A percentile compares a stretch with the other conserved stretches of the same genome.
Evolutionary conservation across 2,329 filamentous ascomycete species (phyloP).

Genomic region (Exserohilum rostratum): DNA sequence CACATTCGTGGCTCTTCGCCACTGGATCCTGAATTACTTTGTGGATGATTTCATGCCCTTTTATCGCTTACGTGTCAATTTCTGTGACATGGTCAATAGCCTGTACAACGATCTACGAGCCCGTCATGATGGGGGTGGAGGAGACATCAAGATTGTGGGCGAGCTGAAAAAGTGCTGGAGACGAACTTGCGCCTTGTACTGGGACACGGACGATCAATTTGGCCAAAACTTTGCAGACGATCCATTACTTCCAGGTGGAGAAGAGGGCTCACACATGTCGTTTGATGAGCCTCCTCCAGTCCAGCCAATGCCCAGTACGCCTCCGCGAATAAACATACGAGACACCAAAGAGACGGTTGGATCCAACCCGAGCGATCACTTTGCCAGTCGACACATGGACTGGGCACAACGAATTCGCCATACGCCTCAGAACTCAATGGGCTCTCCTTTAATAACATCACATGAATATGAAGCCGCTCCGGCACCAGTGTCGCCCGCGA

Average conservation of each 20-base stretch:
- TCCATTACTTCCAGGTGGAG: slow-evolving; percentile 77
- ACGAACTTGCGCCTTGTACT: slow-evolving; percentile 85
- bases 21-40: slow-evolving; percentile 99
- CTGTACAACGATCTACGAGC: slow-evolving; percentile 60
- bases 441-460: slow-evolving; percentile 42
- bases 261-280: slow-evolving; percentile 53
- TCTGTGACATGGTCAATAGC: slow-evolving; percentile 79
- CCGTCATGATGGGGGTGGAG: slow-evolving; percentile 60
- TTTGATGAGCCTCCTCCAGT: slow-evolving; percentile 27
- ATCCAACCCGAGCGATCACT: slow-evolving; percentile 48
- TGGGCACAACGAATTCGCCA: slow-evolving; percentile 46
- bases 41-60: slow-evolving; percentile 88
- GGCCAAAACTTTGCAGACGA: slow-evolving; percentile 64
- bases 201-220: slow-evolving; percentile 76
- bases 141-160: slow-evolving; percentile 82
- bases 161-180: slow-evolving; percentile 98
- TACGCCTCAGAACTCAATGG: slow-evolving; percentile 46
- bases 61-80: slow-evolving; percentile 73
- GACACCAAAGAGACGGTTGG: slow-evolving; percentile 43
- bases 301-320: slow-evolving; percentile 28
- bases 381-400: slow-evolving; percentile 47
- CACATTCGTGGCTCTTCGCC: slow-evolving; percentile 91
- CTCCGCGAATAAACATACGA: slow-evolving; percentile 31
- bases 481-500: slow-evolving; percentile 53
- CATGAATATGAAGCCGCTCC: slow-evolving; percentile 38